Percentiles rank a stretch among this genome's conserved stretches.
phyloP scores from a whole-genome alignment of 2,329 filamentous ascomycete genomes.

The Aspergillus pseudoglaucus region DNA sequence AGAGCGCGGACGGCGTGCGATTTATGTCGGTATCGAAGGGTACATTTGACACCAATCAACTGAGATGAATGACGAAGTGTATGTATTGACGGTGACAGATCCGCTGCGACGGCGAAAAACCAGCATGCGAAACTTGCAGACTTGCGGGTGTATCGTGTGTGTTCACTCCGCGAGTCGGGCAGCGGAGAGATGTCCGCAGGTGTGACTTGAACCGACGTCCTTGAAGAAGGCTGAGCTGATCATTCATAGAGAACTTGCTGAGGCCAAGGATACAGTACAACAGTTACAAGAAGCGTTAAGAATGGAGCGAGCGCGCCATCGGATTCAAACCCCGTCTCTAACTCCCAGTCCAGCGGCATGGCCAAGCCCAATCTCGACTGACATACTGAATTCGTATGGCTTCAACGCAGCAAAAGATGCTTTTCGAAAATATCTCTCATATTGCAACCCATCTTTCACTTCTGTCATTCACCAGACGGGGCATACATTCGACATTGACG shows the following conservation, averaged over 20 bases:
- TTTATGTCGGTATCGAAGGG: conserved; percentile 17
- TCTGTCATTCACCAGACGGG: conserved; percentile 12
- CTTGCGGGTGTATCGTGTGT: conserved; percentile 14
- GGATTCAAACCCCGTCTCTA: no score
- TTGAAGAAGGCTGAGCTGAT: background rate
- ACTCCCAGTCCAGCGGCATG: no score
- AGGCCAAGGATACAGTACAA: conserved; percentile 13
- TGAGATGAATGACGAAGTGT: no score
- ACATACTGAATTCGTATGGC: conserved; percentile 5
- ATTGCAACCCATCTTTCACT: conserved; percentile 14
- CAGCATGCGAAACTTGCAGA: conserved; percentile 19
- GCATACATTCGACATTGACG: conserved; percentile 13
- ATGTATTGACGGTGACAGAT: conserved; percentile 10
- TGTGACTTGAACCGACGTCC: conserved; percentile 6
- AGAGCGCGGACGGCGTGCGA: conserved; percentile 14
- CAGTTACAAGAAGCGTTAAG: conserved; percentile 12
- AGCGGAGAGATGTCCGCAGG: conserved; percentile 14
- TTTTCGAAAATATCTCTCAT: conserved; percentile 16
- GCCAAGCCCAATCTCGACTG: no score
- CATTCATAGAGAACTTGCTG: conserved; percentile 11
- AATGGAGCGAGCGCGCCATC: no score
- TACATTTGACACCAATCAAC: no score
- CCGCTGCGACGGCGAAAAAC: conserved; percentile 18
- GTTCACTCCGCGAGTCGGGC: conserved; percentile 11
- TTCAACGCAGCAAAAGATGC: conserved; percentile 13